Evolutionary conservation across 768 basidiomycete genomes (phyloP).

Genomic region (Neoboletus magnificus): DNA sequence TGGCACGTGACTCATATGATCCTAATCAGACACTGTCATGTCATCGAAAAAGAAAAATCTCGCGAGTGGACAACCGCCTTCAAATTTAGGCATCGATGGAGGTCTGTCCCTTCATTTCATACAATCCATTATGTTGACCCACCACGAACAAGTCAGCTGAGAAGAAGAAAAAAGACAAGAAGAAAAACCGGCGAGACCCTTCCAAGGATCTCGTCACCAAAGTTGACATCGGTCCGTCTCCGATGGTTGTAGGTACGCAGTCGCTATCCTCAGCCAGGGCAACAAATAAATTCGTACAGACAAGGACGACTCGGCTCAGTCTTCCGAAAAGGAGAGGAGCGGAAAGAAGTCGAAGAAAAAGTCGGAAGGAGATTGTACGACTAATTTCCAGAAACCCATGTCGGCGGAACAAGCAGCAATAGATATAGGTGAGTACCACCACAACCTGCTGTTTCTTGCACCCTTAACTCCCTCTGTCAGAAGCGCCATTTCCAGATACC

Average conservation of each 20-base stretch:
- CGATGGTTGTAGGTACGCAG: neutral
- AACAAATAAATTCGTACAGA: neutral
- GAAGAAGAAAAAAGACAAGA: slow-evolving; percentile 40
- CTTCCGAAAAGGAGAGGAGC: slow-evolving; percentile 2
- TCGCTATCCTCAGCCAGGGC: neutral
- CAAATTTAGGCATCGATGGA: slow-evolving; percentile 5
- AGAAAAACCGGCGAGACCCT: slow-evolving; percentile 33
- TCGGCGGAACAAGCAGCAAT: neutral
- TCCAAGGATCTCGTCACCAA: neutral
- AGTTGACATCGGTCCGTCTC: neutral
- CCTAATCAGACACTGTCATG: neutral
- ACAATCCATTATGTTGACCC: slow-evolving; percentile 4
- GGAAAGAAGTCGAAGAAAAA: slow-evolving; percentile 16
- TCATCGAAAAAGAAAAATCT: neutral
- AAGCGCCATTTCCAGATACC: slow-evolving; percentile 1
- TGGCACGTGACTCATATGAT: neutral
- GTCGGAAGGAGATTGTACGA: neutral
- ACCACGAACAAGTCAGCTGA: slow-evolving; percentile 11
- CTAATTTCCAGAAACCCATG: neutral
- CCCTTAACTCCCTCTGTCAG: neutral
- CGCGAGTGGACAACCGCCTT: neutral
- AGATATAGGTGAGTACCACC: slow-evolving; percentile 2
- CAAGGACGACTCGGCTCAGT: slow-evolving; percentile 1
- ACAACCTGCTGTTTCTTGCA: neutral
- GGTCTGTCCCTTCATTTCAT: slow-evolving; percentile 12